Percentiles rank a stretch among this genome's conserved stretches.
These are phyloP conservation scores for Neurospora tetrasperma DNA, from an alignment of 495 filamentous ascomycete genomes.

Conservation along the genomic window DNA sequence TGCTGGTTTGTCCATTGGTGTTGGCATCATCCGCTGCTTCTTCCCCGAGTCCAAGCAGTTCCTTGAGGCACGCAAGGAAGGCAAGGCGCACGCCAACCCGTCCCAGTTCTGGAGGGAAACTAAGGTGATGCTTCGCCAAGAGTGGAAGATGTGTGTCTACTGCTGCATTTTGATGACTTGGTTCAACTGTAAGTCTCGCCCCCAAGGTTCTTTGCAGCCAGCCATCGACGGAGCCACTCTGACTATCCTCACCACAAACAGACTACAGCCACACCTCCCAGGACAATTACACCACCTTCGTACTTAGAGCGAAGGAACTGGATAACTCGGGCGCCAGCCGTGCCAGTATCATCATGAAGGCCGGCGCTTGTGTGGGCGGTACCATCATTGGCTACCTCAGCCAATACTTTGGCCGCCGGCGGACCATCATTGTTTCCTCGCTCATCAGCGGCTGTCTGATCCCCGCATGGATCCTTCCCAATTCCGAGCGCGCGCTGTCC, in stretches of 20 bases:
- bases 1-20: slow-evolving; percentile 50
- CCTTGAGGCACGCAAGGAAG: slow-evolving; percentile 47
- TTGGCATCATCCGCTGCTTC: slow-evolving; percentile 51
- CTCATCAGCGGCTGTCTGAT: slow-evolving; percentile 50
- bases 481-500: slow-evolving; percentile 44
- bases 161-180: slow-evolving; percentile 63
- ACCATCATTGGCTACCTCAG: slow-evolving; percentile 61
- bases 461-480: slow-evolving; percentile 62
- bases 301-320: slow-evolving; percentile 57
- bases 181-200: slow-evolving; percentile 33
- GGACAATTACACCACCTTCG: slow-evolving; percentile 70
- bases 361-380: slow-evolving; percentile 63
- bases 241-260: slow-evolving; percentile 18
- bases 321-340: slow-evolving; percentile 48
- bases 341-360: slow-evolving; percentile 65
- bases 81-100: slow-evolving; percentile 36
- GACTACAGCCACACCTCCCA: slow-evolving; percentile 59
- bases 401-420: slow-evolving; percentile 59
- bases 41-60: slow-evolving; percentile 69
- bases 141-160: slow-evolving; percentile 65
- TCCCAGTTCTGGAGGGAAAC: slow-evolving; percentile 52
- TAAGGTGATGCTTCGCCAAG: slow-evolving; percentile 49
- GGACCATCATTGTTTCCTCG: slow-evolving; percentile 50
- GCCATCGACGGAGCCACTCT: not conserved
- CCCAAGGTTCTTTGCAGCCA: not conserved